Evolutionary conservation across 306 rosid species (phyloP), one percentile per base, ranked within the genome.

Genomic region (Arachis hypogaea): DNA sequence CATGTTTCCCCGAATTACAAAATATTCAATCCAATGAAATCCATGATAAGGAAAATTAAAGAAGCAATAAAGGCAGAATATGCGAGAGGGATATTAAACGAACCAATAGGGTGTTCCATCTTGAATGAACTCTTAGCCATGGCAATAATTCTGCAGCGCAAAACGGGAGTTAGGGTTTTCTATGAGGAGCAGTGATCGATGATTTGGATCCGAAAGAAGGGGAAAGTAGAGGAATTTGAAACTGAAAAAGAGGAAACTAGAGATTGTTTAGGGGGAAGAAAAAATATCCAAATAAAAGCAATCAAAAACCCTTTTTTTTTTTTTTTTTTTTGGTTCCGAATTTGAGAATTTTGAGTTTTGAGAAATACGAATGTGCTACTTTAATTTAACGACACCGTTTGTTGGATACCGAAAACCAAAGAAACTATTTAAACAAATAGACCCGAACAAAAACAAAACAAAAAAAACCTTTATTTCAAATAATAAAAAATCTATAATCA

Each of bases 71-170:
- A 49, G 12, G 10, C 12, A 28, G 22, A 41, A 63, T 9, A 47
- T 16, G 9, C 58, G 14, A 55, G n/a, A 49, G 30, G 33, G 22
- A 22, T 9, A 4, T 33, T 2, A 29, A n/a, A 61, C 81, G 44
- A 60, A 77, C 81, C 81, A 41, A 77, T 75, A 38, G 81, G 81
- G 46, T 77, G 70, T 29, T 77, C 76, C 76, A 69, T 69, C 76
- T 68, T 77, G 76, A 77, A 77, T 10, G 76, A 77, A 77, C 76
- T 69, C 75, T 68, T 77, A 7, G 81, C 70, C 74, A 77, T 77
- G 70, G 40, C 75, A 59, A 69, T 0, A 50, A 52, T 41, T 60
- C 75, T 77, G 75, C 60, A 57, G 29, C 40, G 14, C 9, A 66
- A 30, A 33, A 44, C 3, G 3, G 56, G 60, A 6, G 42, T 14